phyloP scores from a whole-genome alignment of 805 yeast genomes.

The Candida dajiaensis region DNA sequence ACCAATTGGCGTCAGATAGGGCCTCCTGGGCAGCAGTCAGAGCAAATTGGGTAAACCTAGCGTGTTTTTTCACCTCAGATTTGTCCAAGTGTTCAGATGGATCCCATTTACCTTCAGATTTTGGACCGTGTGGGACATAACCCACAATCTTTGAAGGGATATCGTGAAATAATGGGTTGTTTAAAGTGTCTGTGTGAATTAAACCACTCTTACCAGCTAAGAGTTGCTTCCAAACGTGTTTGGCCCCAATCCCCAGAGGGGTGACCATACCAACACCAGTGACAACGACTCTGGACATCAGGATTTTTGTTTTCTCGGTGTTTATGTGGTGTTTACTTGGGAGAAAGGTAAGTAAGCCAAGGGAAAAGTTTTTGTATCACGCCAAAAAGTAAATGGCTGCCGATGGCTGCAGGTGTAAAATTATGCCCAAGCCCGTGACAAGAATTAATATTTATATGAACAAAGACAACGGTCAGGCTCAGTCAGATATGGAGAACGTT shows the following conservation, averaged over 20 bases:
- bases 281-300: conserved; percentile 60
- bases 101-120: conserved; percentile 45
- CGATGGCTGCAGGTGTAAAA: background rate
- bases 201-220: conserved; percentile 52
- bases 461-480: too few species aligned
- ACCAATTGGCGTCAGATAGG: conserved; percentile 56
- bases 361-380: background rate
- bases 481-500: too few species aligned
- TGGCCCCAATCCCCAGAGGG: conserved; percentile 75
- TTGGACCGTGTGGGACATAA: conserved; percentile 49
- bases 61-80: conserved; percentile 45
- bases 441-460: too few species aligned
- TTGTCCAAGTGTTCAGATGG: conserved; percentile 42
- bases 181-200: conserved; percentile 40
- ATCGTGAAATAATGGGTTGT: conserved; percentile 28
- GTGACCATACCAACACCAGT: conserved; percentile 88
- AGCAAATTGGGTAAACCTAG: conserved; percentile 74
- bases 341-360: background rate
- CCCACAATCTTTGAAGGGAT: conserved; percentile 78
- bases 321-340: background rate
- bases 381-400: background rate
- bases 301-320: too few species aligned
- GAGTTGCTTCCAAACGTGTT: conserved; percentile 47
- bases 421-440: background rate
- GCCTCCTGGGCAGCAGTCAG: conserved; percentile 77